phyloP scores from a whole-genome alignment of 352 stramenopile genomes.

The Phytophthora litchii region DNA sequence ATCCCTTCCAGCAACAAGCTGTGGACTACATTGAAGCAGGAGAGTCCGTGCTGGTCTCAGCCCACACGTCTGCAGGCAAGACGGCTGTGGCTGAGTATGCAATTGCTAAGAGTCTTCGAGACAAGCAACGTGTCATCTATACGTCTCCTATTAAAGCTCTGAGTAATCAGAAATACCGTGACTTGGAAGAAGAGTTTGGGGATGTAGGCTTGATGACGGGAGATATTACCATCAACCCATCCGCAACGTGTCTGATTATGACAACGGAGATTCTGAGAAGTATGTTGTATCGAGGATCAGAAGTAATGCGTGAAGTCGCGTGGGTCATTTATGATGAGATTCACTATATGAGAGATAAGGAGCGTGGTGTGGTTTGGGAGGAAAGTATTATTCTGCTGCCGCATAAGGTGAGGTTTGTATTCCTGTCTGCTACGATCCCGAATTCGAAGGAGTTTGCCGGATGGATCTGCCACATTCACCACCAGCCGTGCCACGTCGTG shows the following conservation, averaged over 20 bases:
- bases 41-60: slow-evolving; percentile 98
- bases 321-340: slow-evolving; percentile 99
- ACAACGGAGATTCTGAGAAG: slow-evolving; percentile 97
- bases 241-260: slow-evolving; percentile 98
- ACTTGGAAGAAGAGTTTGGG: slow-evolving; percentile 94
- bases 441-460: slow-evolving; percentile 97
- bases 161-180: slow-evolving; percentile 99
- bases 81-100: slow-evolving; percentile 98
- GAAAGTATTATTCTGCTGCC: slow-evolving; percentile 99
- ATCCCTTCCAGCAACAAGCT: slow-evolving; percentile 98
- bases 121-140: slow-evolving; percentile 97
- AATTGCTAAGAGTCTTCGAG: slow-evolving; percentile 96
- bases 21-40: slow-evolving; percentile 96
- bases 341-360: slow-evolving; percentile 99
- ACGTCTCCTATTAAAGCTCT: slow-evolving; percentile 99
- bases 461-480: slow-evolving; percentile 99
- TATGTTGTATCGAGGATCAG: slow-evolving; percentile 99
- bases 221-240: slow-evolving; percentile 99
- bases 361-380: slow-evolving; percentile 98
- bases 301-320: slow-evolving; percentile 98
- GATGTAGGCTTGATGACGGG: slow-evolving; percentile 99
- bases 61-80: slow-evolving; percentile 98
- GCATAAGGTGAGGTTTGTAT: slow-evolving; percentile 99
- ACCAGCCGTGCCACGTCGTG: slow-evolving; percentile 99
- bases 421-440: slow-evolving; percentile 98